Percentiles rank a stretch among this genome's conserved stretches.
Conservation (phyloP, 2,329 filamentous ascomycete species). For the Diaporthe citri region DNA sequence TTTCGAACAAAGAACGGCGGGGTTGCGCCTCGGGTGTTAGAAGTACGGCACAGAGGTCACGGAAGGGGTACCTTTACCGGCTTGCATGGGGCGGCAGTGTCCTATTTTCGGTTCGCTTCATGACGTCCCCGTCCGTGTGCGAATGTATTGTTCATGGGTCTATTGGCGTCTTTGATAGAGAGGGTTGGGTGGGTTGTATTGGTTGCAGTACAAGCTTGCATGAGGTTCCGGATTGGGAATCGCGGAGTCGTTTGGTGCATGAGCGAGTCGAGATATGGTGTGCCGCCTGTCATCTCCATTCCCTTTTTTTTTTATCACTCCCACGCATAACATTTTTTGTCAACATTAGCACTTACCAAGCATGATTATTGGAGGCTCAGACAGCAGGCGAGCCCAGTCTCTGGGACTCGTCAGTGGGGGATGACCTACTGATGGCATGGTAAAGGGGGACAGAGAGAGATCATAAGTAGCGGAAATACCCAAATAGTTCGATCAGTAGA, state of each 20-base stretch:
- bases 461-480: conserved; percentile 30
- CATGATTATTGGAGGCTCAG: conserved; percentile 34
- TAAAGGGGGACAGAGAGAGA: conserved; percentile 11
- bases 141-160: conserved; percentile 28
- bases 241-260: conserved; percentile 33
- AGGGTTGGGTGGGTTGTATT: conserved; percentile 31
- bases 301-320: conserved; percentile 33
- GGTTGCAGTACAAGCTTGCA: conserved; percentile 39
- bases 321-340: conserved; percentile 28
- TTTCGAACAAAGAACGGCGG: conserved; percentile 26
- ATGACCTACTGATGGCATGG: conserved; percentile 5
- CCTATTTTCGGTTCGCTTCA: not conserved
- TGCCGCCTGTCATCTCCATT: conserved; percentile 34
- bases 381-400: conserved; percentile 12
- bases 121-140: conserved; percentile 6
- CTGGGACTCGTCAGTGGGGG: not conserved
- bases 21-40: not conserved
- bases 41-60: conserved; percentile 10
- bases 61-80: not conserved
- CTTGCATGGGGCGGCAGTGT: conserved; percentile 19
- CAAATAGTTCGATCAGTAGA: conserved; percentile 31
- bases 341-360: conserved; percentile 38
- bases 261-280: conserved; percentile 34
- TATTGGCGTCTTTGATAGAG: conserved; percentile 38
- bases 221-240: conserved; percentile 21